phyloP scores from a whole-genome alignment of 139 green algal genomes.

The Auxenochlorella protothecoides region DNA sequence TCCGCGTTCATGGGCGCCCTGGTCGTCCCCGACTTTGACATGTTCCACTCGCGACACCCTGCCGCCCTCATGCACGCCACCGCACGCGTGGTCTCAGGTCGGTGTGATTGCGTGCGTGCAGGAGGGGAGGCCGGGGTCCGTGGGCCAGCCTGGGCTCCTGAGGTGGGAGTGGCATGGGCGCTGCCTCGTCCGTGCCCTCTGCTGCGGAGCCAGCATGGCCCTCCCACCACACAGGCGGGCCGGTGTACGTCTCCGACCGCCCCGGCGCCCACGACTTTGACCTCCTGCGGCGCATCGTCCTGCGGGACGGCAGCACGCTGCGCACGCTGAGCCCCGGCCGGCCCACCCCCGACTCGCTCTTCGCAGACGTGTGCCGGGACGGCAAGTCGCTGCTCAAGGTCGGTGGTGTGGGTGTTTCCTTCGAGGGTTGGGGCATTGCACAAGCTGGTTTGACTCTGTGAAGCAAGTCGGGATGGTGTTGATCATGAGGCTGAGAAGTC shows the following conservation, averaged over 20 bases:
- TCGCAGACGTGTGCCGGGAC: conserved; percentile 70
- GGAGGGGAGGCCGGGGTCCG: too few relatives aligned
- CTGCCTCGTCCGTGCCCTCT: not conserved
- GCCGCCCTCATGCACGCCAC: conserved; percentile 40
- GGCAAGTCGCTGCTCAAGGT: conserved; percentile 66
- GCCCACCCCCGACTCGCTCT: conserved; percentile 80
- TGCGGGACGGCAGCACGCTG: conserved; percentile 49
- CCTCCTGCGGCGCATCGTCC: conserved; percentile 52
- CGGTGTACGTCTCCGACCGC: conserved; percentile 62
- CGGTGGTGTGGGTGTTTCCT: conserved; percentile 8
- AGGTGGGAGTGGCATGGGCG: not conserved
- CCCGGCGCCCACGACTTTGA: conserved; percentile 59
- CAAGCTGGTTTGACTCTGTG: too few relatives aligned
- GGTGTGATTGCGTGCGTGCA: not conserved
- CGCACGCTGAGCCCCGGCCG: conserved; percentile 52
- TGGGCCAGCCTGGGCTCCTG: not conserved
- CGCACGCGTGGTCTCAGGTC: conserved; percentile 46
- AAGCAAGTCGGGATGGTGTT: too few relatives aligned
- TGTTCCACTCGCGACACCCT: conserved; percentile 40
- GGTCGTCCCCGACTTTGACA: conserved; percentile 45
- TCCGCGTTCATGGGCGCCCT: conserved; percentile 50
- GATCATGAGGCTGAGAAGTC: too few relatives aligned
- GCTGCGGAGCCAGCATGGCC: not conserved
- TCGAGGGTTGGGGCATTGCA: not conserved
- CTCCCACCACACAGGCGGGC: conserved; percentile 25